These are phyloP conservation scores for Aureobasidium lini DNA, from an alignment of 2,329 filamentous ascomycete species.

Conservation along the genomic window DNA sequence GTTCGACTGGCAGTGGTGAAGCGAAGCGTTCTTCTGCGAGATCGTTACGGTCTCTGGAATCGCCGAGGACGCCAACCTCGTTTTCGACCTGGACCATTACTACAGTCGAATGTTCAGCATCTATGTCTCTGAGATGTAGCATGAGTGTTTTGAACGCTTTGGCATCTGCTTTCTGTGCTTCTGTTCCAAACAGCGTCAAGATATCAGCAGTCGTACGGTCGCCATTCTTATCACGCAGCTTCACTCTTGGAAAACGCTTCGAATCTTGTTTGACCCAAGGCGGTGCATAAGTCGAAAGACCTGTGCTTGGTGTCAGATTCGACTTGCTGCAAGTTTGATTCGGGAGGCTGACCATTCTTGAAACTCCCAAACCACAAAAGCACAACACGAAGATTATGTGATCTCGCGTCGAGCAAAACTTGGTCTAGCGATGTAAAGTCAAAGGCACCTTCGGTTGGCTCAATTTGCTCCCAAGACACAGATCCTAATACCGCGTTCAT, in stretches of 20 bases:
- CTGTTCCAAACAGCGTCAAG: constrained; percentile 32
- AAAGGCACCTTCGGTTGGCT: constrained; percentile 38
- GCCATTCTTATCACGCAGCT: constrained; percentile 24
- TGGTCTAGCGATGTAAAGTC: constrained; percentile 37
- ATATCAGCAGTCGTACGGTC: constrained; percentile 26
- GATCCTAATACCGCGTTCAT: constrained; percentile 41
- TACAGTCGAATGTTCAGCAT: constrained; percentile 41
- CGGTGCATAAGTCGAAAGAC: constrained; percentile 33
- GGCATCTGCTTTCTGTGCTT: constrained; percentile 30
- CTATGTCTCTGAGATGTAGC: constrained; percentile 36
- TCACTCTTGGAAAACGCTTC: constrained; percentile 26
- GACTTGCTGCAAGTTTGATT: neutral
- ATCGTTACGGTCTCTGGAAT: constrained; percentile 42
- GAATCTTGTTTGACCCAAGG: constrained; percentile 32
- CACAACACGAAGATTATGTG: constrained; percentile 33
- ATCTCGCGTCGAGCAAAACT: constrained; percentile 31
- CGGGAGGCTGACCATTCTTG: constrained; percentile 35
- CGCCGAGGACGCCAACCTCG: constrained; percentile 45
- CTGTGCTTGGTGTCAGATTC: constrained; percentile 13
- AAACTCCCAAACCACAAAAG: constrained; percentile 43
- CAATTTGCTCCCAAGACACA: constrained; percentile 42
- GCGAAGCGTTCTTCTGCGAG: constrained; percentile 37
- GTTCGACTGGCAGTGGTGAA: constrained; percentile 30
- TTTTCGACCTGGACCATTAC: constrained; percentile 54
- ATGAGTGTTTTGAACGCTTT: constrained; percentile 35